These are phyloP conservation scores for Penicillium fimorum DNA, from an alignment of 495 filamentous ascomycete species.

Conservation along the genomic window DNA sequence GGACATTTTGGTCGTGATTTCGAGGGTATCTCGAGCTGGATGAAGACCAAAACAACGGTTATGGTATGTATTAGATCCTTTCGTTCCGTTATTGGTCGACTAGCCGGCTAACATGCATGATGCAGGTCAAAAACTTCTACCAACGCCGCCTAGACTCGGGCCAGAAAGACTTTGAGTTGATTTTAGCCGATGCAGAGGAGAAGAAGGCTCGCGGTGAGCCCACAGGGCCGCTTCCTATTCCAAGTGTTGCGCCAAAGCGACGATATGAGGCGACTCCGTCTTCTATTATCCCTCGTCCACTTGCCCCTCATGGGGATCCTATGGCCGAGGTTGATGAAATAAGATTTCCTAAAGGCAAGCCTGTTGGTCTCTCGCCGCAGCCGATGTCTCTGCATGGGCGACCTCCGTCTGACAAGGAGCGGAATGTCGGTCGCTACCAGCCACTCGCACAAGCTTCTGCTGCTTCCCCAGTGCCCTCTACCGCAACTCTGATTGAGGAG, in stretches of 20 bases:
- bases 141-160: conserved; percentile 70
- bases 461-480: conserved; percentile 30
- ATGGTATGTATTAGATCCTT: conserved; percentile 64
- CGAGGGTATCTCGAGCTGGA: conserved; percentile 74
- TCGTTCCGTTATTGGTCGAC: neutral
- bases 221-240: conserved; percentile 62
- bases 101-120: conserved; percentile 30
- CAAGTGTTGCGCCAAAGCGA: conserved; percentile 58
- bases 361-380: conserved; percentile 34
- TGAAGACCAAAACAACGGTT: conserved; percentile 88
- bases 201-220: conserved; percentile 69
- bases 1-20: conserved; percentile 88
- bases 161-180: conserved; percentile 65
- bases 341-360: conserved; percentile 45
- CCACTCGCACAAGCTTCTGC: conserved; percentile 46
- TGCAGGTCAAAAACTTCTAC: conserved; percentile 90
- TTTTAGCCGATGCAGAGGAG: conserved; percentile 67
- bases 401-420: conserved; percentile 37
- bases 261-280: conserved; percentile 55
- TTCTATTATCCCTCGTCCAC: conserved; percentile 55
- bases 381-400: conserved; percentile 33
- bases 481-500: conserved; percentile 35
- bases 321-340: conserved; percentile 54
- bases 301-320: conserved; percentile 58
- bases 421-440: conserved; percentile 38